Evolutionary conservation across 805 yeast species (phyloP), one percentile per base, ranked within the genome.

Genomic region (Kurtzmaniella fragi): DNA sequence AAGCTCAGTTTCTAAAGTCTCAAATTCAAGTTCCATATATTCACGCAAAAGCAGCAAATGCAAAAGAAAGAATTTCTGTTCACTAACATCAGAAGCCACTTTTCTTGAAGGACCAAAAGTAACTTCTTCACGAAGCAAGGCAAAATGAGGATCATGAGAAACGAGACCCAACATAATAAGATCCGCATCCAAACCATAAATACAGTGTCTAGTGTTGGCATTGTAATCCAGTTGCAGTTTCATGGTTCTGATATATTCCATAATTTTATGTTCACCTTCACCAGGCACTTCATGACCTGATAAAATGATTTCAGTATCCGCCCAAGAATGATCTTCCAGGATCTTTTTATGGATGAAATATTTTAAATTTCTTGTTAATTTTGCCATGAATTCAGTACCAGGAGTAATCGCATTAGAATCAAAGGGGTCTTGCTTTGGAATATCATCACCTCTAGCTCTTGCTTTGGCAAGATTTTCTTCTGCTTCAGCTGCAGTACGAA

Each of bases 221-320:
- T 87, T 73, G 54, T 85, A 86, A 37, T 70, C 80, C 0, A 77
- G 73, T 53, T 80, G 82, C n/a, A 90, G 76, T 58, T 85, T 84
- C 63, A 80, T 73, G 32, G 77, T 67, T 64, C 97, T 80, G 47
- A 91, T 88, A 52, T 78, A 88, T 52, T 87, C 87, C 97, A 90
- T 91, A 49, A 91, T 89, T 57, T 91, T 91, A 65, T 91, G 98
- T 66, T 91, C 98, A 64, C 98, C 98, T 70, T 91, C 98, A 50
- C 98, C 98, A 3, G 98, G 98, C 14, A 87, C 97, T 60, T 90
- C 96, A 53, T 88, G 96, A 28, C 96, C 98, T 39, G 93, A 83
- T 44, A 91, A 72, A 25, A 91, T 71, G 43, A 91, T 74, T 39
- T 84, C 75, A 38, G 87, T 71, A 38, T 77, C 74, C 47, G 84